Conservation (phyloP, 2,329 filamentous ascomycete genomes). For the Alternaria sp. region DNA sequence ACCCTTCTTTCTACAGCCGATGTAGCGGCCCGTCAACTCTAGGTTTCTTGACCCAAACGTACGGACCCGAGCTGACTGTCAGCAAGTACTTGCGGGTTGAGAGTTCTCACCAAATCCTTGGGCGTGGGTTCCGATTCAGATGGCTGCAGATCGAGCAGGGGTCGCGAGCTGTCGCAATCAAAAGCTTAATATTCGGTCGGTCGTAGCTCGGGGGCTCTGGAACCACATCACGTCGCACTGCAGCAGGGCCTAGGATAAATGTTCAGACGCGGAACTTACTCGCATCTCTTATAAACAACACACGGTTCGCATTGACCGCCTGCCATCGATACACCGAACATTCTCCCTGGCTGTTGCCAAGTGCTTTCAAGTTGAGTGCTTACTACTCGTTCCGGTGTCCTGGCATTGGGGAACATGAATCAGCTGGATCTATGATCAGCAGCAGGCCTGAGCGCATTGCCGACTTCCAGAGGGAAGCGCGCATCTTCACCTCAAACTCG, state of each 20-base stretch:
- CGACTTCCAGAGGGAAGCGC: not conserved
- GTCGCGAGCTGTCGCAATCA: not conserved
- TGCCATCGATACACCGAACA: not conserved
- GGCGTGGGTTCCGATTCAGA: not conserved
- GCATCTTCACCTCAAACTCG: not conserved
- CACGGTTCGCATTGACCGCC: rapidly evolving
- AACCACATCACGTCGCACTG: not conserved
- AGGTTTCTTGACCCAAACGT: not conserved
- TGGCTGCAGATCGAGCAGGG: not conserved
- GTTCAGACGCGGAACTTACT: not conserved
- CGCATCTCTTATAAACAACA: not conserved
- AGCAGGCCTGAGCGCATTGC: not conserved
- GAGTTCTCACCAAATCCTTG: not conserved
- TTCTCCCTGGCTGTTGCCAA: not conserved
- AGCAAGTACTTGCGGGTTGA: not conserved
- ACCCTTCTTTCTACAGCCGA: not conserved
- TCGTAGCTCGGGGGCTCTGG: not conserved
- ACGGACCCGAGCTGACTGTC: not conserved
- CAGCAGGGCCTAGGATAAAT: not conserved
- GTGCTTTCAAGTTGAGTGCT: not conserved
- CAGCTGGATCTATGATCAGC: not conserved
- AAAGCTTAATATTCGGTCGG: not conserved
- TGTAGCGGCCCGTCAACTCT: not conserved
- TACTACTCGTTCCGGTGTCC: not conserved
- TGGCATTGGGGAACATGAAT: not conserved